Evolutionary conservation across 2,329 filamentous ascomycete genomes (phyloP), one percentile per base, ranked within the genome.

Genomic region (Penicillium vulpinum): DNA sequence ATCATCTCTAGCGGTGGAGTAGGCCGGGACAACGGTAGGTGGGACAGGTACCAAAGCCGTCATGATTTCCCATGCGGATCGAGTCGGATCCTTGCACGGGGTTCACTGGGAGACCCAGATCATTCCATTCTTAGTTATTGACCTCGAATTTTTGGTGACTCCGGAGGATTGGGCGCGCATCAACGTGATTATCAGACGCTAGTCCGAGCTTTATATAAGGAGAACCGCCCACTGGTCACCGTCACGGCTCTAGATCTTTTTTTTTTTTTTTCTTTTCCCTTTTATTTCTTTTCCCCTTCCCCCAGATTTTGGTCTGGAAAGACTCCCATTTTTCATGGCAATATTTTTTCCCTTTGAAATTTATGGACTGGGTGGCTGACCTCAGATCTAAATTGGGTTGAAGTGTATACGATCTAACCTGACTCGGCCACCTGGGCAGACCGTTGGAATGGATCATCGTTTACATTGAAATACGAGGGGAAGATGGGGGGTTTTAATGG

Each of bases 1-100:
- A 62, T 56, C 56, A 65, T 40, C 28, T 46, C 26, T 43, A 53
- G 45, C 21, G 53, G 65, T 67, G 63, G 64, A 66, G 60, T 54
- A 56, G 56, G 38, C 48, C 58, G 59, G 51, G 51, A 59, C 59
- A 56, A 58, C 60, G 58, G 59, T 62, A 65, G 66, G 65, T 67
- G 66, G 66, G 66, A 68, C 66, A 68, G 66, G 62, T 58, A 68
- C 52, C 64, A 61, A 54, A 67, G 60, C 57, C 61, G 63, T 61
- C 51, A 61, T 59, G 58, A 59, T 64, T 62, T 64, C 60, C 59
- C 56, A 65, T 62, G 58, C 63, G 63, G 63, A 66, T 65, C 62
- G 55, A 64, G 60, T 66, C 65, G 62, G 65, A 67, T 65, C 61
- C 63, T 63, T 62, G 63, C 61, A 63, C 63, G 54, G 55, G 52